A percentile compares a stretch with the other conserved stretches of the same genome.
phyloP scores from a whole-genome alignment of 2,329 filamentous ascomycete genomes.

The Ustulina deusta region DNA sequence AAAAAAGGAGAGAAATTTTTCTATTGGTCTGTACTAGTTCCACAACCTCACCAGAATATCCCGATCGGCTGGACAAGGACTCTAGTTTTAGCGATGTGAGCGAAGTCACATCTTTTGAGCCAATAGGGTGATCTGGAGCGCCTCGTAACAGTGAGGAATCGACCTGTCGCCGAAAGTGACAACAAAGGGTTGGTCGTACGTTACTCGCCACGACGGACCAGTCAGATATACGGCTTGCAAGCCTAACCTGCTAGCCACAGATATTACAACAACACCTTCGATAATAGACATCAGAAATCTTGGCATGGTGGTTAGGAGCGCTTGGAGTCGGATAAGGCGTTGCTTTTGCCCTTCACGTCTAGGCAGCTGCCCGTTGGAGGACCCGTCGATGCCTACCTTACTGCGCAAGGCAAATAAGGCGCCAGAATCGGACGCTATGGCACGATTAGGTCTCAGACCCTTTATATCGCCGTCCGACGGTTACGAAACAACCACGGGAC shows the following conservation, averaged over 20 bases:
- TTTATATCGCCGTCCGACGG: too few species aligned
- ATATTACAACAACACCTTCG: neutral
- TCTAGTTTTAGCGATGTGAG: neutral
- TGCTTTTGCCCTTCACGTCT: neutral
- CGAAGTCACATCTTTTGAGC: neutral
- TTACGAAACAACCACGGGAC: neutral
- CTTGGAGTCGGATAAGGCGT: neutral
- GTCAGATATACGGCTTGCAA: conserved; percentile 1
- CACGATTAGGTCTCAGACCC: neutral
- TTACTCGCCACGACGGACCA: neutral
- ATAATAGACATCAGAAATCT: neutral
- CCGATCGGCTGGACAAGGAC: neutral
- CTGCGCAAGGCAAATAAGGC: neutral
- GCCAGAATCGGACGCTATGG: neutral
- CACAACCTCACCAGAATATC: neutral
- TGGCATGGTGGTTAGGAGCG: neutral
- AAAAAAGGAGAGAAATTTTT: neutral
- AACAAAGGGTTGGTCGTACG: neutral
- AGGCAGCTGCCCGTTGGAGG: conserved; percentile 3
- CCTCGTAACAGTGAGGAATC: neutral
- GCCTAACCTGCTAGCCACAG: neutral
- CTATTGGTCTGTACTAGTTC: neutral
- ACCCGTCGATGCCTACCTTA: conserved; percentile 6
- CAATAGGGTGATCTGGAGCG: neutral
- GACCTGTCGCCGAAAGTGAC: too few species aligned